Evolutionary conservation across 805 yeast genomes (phyloP).

Genomic region (Ogataea kodamae): DNA sequence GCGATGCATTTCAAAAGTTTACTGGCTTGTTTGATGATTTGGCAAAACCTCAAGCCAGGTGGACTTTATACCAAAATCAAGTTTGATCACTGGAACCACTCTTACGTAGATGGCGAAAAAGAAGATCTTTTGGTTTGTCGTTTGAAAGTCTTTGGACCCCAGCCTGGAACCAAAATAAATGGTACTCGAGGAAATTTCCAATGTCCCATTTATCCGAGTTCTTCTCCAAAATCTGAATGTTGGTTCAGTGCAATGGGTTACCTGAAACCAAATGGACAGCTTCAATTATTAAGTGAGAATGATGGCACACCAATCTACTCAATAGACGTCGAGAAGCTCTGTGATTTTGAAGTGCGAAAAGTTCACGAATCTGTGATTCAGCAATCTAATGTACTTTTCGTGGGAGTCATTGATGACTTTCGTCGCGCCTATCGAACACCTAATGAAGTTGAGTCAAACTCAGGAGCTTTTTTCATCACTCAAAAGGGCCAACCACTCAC

Average conservation of each 20-base stretch:
- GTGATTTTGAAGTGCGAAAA: slow-evolving; percentile 60
- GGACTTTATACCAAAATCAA: slow-evolving; percentile 50
- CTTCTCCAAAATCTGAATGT: slow-evolving; percentile 40
- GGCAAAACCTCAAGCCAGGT: slow-evolving; percentile 48
- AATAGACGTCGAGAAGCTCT: slow-evolving; percentile 48
- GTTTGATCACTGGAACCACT: slow-evolving; percentile 33
- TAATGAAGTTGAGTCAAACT: slow-evolving; percentile 20
- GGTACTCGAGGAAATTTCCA: slow-evolving; percentile 24
- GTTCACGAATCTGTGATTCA: slow-evolving; percentile 61
- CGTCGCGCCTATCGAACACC: slow-evolving; percentile 41
- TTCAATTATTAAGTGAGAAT: slow-evolving; percentile 57
- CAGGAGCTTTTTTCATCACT: slow-evolving; percentile 9
- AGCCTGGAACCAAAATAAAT: slow-evolving; percentile 41
- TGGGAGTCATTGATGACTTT: slow-evolving; percentile 55
- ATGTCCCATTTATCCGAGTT: slow-evolving; percentile 23
- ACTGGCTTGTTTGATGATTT: slow-evolving; percentile 40
- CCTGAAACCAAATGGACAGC: slow-evolving; percentile 56
- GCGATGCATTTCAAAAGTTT: slow-evolving; percentile 30
- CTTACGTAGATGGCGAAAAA: slow-evolving; percentile 24
- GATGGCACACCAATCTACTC: slow-evolving; percentile 63
- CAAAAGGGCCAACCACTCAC: slow-evolving; percentile 12
- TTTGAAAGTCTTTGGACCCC: slow-evolving; percentile 63
- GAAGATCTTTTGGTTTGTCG: slow-evolving; percentile 54
- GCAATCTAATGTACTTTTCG: slow-evolving; percentile 52
- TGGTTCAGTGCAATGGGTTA: slow-evolving; percentile 78